phyloP scores from a whole-genome alignment of 805 yeast species.

The Saturnispora quitensis region DNA sequence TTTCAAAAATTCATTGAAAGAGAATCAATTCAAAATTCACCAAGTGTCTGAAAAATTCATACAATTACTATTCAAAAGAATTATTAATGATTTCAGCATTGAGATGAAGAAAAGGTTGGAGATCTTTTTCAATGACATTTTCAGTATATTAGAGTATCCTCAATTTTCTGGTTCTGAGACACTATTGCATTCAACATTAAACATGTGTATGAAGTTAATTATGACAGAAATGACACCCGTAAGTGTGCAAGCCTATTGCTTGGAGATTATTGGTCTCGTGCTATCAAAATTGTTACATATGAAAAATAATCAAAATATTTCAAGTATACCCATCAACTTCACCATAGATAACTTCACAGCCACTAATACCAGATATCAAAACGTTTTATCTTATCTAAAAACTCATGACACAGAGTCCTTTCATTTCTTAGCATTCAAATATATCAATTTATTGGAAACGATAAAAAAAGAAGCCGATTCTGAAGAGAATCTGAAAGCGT shows the following conservation, averaged over 20 bases:
- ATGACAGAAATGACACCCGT: constrained; percentile 28
- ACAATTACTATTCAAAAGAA: constrained; percentile 22
- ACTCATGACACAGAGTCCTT: neutral
- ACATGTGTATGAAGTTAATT: constrained; percentile 28
- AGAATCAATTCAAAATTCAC: neutral
- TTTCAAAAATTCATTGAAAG: neutral
- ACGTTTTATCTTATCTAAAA: neutral
- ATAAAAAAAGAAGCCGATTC: neutral
- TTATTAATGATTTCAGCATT: constrained; percentile 26
- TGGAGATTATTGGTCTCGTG: constrained; percentile 55
- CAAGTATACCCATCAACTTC: constrained; percentile 6
- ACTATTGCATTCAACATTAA: constrained; percentile 37
- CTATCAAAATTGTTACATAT: constrained; percentile 42
- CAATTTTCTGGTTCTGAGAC: constrained; percentile 56
- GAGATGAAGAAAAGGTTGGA: constrained; percentile 35
- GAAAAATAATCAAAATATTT: constrained; percentile 11
- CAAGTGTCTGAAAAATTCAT: constrained; percentile 24
- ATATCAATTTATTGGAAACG: neutral
- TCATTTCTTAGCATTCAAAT: neutral
- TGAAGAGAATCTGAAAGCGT: neutral
- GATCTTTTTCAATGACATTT: constrained; percentile 46
- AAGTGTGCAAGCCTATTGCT: constrained; percentile 38
- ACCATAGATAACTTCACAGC: constrained; percentile 7
- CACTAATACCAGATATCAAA: neutral
- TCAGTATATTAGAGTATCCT: constrained; percentile 40